Evolutionary conservation across 306 rosid species (phyloP).

Genomic region (Elaeagnus macrophylla): DNA sequence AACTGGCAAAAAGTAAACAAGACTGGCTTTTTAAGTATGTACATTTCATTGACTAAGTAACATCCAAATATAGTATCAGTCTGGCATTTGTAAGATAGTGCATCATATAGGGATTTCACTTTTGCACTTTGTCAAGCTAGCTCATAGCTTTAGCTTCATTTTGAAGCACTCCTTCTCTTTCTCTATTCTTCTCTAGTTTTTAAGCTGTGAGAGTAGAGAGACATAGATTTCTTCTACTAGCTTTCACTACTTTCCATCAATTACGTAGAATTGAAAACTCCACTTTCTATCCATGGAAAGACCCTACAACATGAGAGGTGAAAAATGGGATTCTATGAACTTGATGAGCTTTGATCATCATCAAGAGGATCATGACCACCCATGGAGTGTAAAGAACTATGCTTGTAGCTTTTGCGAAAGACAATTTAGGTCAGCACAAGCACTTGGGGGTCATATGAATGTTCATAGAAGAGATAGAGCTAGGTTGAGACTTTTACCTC

Average conservation of each 20-base stretch:
- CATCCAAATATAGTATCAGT: constrained; percentile 42
- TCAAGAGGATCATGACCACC: constrained; percentile 9
- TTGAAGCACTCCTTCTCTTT: too few relatives aligned
- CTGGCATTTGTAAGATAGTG: constrained; percentile 20
- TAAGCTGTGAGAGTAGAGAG: too few relatives aligned
- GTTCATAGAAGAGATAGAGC: constrained; percentile 88
- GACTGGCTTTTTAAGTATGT: constrained; percentile 36
- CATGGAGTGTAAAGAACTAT: constrained; percentile 59
- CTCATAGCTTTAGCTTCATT: too few relatives aligned
- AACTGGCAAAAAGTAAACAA: constrained; percentile 34
- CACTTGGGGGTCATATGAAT: constrained; percentile 45
- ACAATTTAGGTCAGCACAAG: constrained; percentile 81
- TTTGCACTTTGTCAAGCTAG: too few relatives aligned
- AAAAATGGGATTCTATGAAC: constrained; percentile 19
- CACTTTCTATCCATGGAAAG: constrained; percentile 41
- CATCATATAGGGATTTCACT: too few relatives aligned
- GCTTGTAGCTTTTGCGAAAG: constrained; percentile 72
- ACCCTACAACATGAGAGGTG: constrained; percentile 26
- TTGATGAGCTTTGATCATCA: neutral
- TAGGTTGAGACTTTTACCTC: constrained; percentile 44
- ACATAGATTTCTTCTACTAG: neutral
- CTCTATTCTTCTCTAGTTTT: too few relatives aligned
- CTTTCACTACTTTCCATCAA: neutral
- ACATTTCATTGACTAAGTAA: constrained; percentile 38
- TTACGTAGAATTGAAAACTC: neutral